A percentile compares a stretch with the other conserved stretches of the same genome.
Conservation (phyloP, 2,329 filamentous ascomycete species). For the Clonostachys rhizophaga region DNA sequence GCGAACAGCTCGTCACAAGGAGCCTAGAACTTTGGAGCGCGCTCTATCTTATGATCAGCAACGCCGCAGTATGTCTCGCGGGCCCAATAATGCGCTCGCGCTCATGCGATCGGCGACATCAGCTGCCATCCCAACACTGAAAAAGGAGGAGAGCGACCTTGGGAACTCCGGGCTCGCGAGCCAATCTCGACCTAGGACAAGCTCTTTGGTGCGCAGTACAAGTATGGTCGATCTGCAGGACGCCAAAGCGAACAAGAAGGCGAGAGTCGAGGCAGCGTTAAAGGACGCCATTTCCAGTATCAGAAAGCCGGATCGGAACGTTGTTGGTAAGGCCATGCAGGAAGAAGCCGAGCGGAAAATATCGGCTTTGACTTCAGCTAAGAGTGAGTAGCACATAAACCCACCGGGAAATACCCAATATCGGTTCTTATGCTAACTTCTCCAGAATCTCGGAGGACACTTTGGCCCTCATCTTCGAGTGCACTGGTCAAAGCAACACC, state of each 20-base stretch:
- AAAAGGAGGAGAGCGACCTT: constrained; percentile 62
- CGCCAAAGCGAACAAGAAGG: constrained; percentile 59
- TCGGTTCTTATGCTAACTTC: not conserved
- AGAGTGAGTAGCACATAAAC: constrained; percentile 33
- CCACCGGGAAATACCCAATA: constrained; percentile 2
- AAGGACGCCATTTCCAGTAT: constrained; percentile 69
- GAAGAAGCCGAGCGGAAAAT: constrained; percentile 62
- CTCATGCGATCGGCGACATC: constrained; percentile 63
- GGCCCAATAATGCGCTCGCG: constrained; percentile 52
- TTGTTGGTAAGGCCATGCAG: constrained; percentile 62
- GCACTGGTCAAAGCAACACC: constrained; percentile 55
- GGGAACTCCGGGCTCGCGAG: not conserved
- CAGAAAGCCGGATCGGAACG: constrained; percentile 70
- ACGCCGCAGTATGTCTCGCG: constrained; percentile 49
- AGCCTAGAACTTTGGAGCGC: constrained; percentile 52
- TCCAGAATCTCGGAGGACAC: constrained; percentile 36
- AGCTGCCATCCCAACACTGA: constrained; percentile 56
- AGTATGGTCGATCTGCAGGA: constrained; percentile 48
- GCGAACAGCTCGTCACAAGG: constrained; percentile 33
- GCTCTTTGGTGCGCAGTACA: constrained; percentile 21
- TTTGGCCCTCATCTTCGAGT: constrained; percentile 13
- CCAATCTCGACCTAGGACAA: not conserved
- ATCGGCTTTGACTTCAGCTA: constrained; percentile 34
- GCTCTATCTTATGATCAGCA: constrained; percentile 57
- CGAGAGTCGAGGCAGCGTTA: constrained; percentile 63